Conservation (phyloP, 2,329 filamentous ascomycete genomes). For the Metarhizium rileyi region DNA sequence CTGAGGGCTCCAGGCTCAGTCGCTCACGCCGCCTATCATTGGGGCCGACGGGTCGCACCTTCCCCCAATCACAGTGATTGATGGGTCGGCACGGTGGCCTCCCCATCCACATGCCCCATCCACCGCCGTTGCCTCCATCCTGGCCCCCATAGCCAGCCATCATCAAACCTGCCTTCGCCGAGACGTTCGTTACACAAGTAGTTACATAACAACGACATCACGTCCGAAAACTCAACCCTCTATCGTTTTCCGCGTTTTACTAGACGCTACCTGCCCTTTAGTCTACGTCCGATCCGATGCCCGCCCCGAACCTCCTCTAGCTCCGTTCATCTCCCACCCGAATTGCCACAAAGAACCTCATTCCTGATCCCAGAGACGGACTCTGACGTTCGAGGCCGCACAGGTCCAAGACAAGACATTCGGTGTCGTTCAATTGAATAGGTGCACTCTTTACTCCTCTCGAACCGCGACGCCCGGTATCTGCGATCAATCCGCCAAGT, state of each 20-base stretch:
- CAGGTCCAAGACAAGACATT: background rate
- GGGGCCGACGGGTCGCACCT: background rate
- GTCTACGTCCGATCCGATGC: background rate
- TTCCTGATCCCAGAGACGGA: background rate
- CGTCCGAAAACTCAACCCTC: background rate
- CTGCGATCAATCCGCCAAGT: slow-evolving; percentile 24
- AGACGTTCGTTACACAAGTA: background rate
- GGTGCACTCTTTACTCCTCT: background rate
- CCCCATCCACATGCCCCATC: background rate
- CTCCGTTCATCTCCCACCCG: background rate
- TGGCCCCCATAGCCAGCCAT: background rate
- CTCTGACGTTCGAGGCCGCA: background rate
- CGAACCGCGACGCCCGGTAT: slow-evolving; percentile 10
- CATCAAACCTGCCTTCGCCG: background rate
- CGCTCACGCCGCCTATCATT: background rate
- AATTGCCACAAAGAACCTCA: background rate
- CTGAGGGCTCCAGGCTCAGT: background rate
- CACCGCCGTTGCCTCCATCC: background rate
- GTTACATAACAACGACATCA: background rate
- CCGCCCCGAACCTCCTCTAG: background rate
- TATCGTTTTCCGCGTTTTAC: background rate
- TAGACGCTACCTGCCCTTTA: background rate
- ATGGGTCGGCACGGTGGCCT: too few relatives aligned
- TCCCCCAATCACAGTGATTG: slow-evolving; percentile 5
- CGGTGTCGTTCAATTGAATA: background rate